Base-by-base conservation (phyloP, 768 basidiomycete species). In the Guyanaporus albipodus region DNA sequence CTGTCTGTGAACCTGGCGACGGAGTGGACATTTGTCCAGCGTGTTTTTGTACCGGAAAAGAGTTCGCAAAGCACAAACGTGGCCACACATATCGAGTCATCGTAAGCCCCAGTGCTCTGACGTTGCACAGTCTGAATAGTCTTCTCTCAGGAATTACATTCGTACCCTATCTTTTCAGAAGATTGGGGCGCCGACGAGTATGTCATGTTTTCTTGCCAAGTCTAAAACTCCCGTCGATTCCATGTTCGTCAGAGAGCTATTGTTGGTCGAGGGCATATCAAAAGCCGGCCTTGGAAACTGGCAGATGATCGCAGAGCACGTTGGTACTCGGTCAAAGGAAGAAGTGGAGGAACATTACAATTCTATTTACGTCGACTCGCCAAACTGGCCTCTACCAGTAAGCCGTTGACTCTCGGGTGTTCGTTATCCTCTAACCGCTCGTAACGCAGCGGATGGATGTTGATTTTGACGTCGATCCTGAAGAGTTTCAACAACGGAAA, bases 161-260 rank as follows among this genome's bases (percentile, higher is more conserved):
- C 95, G 8, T 91, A 94, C 67, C 96, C 95, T 3, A 96, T 99
- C 59, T 95, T 96, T 59, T 77, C 84, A 8, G 82, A 86, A 46
- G 91, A 95, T 64, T 98, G 95, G 96, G 95, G 93, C 31, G 95
- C 94, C 8, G 95, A 98, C 66, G 95, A 99, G 91, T 92, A 57
- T 67, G 83, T 72, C 39, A 4, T 45, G 4, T 42, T 21, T 38
- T 34, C 33, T 26, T 23, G 3, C 29, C 47, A 34, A 29, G 18
- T 31, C 24, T 29, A 17, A 18, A 32, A 27, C 35, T 38, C 40
- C 31, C 33, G 10, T 44, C 40, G 42, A 53, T 49, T 7, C 39
- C 21, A 54, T 22, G 23, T 38, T 27, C 11, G 18, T 19, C 55
- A 94, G 91, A 69, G 95, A 99, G 63, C 74, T 98, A 2, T 71